Base-by-base conservation (phyloP, 2,329 filamentous ascomycete species). In the Hortaea werneckii region DNA sequence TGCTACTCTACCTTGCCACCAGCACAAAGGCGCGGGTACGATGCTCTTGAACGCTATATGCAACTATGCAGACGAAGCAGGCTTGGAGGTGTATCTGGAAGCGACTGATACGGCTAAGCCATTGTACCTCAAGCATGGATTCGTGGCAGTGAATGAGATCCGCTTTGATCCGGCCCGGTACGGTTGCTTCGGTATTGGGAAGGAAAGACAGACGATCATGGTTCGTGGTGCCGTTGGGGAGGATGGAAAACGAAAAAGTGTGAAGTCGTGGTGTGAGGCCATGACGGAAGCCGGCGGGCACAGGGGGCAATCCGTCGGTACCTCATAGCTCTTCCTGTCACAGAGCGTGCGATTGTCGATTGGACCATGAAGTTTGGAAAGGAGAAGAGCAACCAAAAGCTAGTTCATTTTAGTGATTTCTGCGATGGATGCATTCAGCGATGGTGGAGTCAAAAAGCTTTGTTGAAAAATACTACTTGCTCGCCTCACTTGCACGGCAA, bases 31-130 rank as follows among this genome's bases (percentile, higher is more conserved):
- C 1, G 69, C 68, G 7, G 70, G 60, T 6, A 63, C 50, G 3
- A 58, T 70, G 50, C 54, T 72, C 32, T 47, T 72, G 28, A 55
- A 65, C 20, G 62, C 60, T 54, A 68, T 69, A 6, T 38, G 70
- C 12, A 54, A 59, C 13, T 64, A 68, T 43, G 69, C 68, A 20
- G 69, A 72, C 52, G 48, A 56, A n/a, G 57, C 61, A 7, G 64
- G 64, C 0, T 44, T 70, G 30, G 57, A 62, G n/a, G 59, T 58
- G 12, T 73, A 72, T 57, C 50, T 72, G 29, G 68, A 70, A 56
- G 63, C 66, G 8, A 68, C 63, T 1, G 54, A 59, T 39, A 54
- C 56, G 10, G 62, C 62, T 32, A 57, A 53, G 35, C 53, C 53
- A 1, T 46, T 64, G 29, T 65, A 65, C 50, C 56, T 58, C 34